Percentiles rank a stretch among this genome's conserved stretches.
Conservation (phyloP, 2,329 filamentous ascomycete genomes). For the Byssothecium circinans region DNA sequence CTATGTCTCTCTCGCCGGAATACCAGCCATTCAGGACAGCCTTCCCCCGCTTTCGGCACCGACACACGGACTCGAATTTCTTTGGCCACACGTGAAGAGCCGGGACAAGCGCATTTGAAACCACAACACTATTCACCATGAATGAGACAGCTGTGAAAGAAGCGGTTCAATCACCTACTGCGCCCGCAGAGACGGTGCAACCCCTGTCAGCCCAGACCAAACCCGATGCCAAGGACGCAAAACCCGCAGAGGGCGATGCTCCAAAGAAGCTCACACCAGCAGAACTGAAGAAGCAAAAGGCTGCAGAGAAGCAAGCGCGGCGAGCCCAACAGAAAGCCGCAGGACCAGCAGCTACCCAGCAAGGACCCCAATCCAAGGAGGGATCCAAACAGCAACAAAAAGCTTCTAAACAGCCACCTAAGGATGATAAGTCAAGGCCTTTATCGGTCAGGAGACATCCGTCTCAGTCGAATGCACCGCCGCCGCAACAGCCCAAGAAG, state of each 20-base stretch:
- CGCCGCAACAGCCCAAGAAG: conserved; percentile 34
- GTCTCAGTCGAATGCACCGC: conserved; percentile 33
- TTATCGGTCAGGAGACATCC: conserved; percentile 35
- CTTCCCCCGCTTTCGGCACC: conserved; percentile 3
- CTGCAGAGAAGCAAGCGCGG: conserved; percentile 87
- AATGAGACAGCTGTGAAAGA: conserved; percentile 26
- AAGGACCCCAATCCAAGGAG: conserved; percentile 29
- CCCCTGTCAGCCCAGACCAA: conserved; percentile 18
- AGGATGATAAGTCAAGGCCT: conserved; percentile 38
- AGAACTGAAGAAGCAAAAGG: conserved; percentile 83
- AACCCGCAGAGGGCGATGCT: conserved; percentile 19
- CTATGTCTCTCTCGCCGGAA: conserved; percentile 4
- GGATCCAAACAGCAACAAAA: conserved; percentile 37
- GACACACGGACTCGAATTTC: not conserved
- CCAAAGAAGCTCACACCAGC: conserved; percentile 67
- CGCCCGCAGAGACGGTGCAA: conserved; percentile 13
- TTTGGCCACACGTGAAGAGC: conserved; percentile 1
- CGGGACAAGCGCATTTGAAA: not conserved
- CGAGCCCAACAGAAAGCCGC: conserved; percentile 68
- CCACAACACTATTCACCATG: conserved; percentile 19
- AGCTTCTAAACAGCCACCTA: conserved; percentile 36
- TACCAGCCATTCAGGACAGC: not conserved
- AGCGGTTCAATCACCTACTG: conserved; percentile 14
- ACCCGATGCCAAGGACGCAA: conserved; percentile 24
- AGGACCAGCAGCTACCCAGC: conserved; percentile 40